These are phyloP conservation scores for Fusarium sp. DNA, from an alignment of 2,329 filamentous ascomycete species.

Conservation along the genomic window DNA sequence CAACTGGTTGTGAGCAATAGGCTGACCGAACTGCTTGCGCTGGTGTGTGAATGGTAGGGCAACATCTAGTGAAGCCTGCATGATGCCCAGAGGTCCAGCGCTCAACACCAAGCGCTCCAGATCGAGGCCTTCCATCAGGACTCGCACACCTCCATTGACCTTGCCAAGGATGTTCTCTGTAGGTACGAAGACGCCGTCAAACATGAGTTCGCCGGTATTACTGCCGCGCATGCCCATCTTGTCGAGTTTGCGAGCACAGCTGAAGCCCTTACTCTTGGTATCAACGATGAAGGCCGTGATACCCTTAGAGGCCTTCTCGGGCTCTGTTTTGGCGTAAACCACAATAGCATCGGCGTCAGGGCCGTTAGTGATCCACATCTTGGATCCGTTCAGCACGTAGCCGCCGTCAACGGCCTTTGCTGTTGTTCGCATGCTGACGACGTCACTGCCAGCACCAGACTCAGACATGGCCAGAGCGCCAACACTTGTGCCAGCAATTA, in stretches of 20 bases:
- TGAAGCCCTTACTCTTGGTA: conserved; percentile 76
- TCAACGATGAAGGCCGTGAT: conserved; percentile 96
- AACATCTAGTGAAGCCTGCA: conserved; percentile 90
- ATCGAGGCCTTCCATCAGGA: conserved; percentile 96
- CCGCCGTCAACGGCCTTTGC: conserved; percentile 85
- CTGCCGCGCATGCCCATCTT: conserved; percentile 98
- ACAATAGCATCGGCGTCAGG: conserved; percentile 93
- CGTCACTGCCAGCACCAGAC: conserved; percentile 88
- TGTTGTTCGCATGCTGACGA: conserved; percentile 92
- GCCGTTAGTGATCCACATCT: conserved; percentile 99
- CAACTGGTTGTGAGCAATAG: conserved; percentile 91
- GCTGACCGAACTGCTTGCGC: conserved; percentile 85
- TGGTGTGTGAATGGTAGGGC: conserved; percentile 89
- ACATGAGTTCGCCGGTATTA: conserved; percentile 93
- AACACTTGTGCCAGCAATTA: conserved; percentile 82
- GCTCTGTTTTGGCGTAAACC: conserved; percentile 96
- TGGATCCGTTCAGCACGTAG: conserved; percentile 85
- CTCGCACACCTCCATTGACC: conserved; percentile 83
- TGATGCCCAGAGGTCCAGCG: conserved; percentile 89
- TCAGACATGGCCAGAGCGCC: conserved; percentile 96
- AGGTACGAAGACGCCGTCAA: conserved; percentile 91
- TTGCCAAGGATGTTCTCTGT: conserved; percentile 81
- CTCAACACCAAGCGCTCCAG: conserved; percentile 92
- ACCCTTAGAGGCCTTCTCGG: conserved; percentile 82
- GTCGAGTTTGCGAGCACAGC: conserved; percentile 88